These are phyloP conservation scores for Neofusicoccum ribis DNA, from an alignment of 2,329 filamentous ascomycete genomes.

Conservation along the genomic window DNA sequence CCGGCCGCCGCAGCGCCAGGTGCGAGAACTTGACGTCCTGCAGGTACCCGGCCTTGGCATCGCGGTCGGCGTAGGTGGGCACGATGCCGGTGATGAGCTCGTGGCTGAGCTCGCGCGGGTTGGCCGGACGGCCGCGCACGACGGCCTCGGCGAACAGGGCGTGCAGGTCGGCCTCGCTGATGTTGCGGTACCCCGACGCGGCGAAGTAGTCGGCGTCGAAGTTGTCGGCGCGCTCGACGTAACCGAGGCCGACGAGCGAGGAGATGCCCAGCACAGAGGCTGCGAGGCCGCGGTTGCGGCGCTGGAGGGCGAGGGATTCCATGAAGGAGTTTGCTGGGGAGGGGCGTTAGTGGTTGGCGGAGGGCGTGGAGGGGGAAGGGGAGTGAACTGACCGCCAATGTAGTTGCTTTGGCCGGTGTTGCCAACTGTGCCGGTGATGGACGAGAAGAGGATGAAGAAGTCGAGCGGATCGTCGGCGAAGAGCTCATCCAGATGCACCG, in stretches of 20 bases:
- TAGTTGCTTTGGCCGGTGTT: constrained; percentile 27
- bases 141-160: constrained; percentile 56
- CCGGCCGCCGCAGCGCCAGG: no score
- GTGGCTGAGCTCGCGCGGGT: constrained; percentile 7
- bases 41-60: no score
- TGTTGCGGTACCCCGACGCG: not conserved
- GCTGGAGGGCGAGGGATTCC: constrained; percentile 37
- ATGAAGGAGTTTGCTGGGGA: constrained; percentile 38
- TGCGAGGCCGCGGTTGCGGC: constrained; percentile 40
- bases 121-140: constrained; percentile 30
- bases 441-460: constrained; percentile 32
- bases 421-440: constrained; percentile 21
- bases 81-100: not conserved
- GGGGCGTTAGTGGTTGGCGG: no score
- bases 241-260: constrained; percentile 45
- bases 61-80: no score
- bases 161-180: constrained; percentile 55
- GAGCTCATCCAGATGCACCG: constrained; percentile 22
- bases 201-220: not conserved
- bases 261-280: constrained; percentile 44
- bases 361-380: no score
- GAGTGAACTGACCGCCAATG: constrained; percentile 13
- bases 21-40: no score
- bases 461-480: constrained; percentile 24
- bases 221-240: constrained; percentile 27